Base-by-base conservation (phyloP, 805 yeast species). In the Groenewaldozyma salmanticensis region DNA sequence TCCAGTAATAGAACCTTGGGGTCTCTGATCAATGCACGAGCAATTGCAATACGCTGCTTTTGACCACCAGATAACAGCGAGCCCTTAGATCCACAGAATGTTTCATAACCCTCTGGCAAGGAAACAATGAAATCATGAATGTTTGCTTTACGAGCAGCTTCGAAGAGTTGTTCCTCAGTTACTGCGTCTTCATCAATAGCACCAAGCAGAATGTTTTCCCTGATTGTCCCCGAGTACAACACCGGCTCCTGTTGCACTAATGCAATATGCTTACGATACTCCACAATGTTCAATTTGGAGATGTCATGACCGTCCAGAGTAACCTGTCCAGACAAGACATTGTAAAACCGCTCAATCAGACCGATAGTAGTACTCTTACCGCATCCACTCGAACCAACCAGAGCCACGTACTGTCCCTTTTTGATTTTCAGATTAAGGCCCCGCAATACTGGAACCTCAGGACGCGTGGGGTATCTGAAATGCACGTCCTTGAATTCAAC, bases 41-140 rank as follows among this genome's bases (percentile, higher is more conserved):
- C 88, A 59, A 81, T 77, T 5, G 87, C 87, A 33, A 81, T 66
- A 50, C 86, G 70, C 61, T 81, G 88, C 55, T 80, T 79, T 58
- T 81, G 88, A 9, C 88, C 88, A 31, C 87, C 88, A 3, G 83
- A 76, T 18, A 81, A 57, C 21, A 75, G 61, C 1, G 77, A 68
- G 0, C 81, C 81, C 36, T 76, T 63, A 5, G 72, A 58, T 1
- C 81, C 81, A 40, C 73, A 69, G 17, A 65, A 58, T 0, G 81
- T 75, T 40, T 76, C 75, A 51, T 74, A 76, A 2, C 78, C 79
- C 33, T 76, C 79, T 1, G 81, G 79, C 46, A 77, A 67, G 1
- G 70, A 59, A 55, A 60, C 60, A 38, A 76, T 70, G 49, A 75
- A 75, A 42, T 74, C 79, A 51, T 75, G 79, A 24, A 66, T 66